phyloP scores from a whole-genome alignment of 2,329 filamentous ascomycete species.

The Botrytis porri region DNA sequence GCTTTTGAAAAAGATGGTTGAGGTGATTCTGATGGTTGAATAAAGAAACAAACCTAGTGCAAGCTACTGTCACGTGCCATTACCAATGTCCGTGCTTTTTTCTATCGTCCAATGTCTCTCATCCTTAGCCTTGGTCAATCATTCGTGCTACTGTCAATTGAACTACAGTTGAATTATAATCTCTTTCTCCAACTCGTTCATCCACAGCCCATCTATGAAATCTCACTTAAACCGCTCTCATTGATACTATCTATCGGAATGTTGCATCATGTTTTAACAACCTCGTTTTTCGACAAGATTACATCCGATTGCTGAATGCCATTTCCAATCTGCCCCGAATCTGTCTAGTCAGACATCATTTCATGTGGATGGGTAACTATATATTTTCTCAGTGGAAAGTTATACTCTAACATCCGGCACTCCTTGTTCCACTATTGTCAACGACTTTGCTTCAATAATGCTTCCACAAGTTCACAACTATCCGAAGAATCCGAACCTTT shows the following conservation, averaged over 20 bases:
- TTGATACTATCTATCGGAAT: background rate
- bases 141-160: background rate
- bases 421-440: background rate
- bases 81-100: background rate
- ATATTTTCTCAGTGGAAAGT: background rate
- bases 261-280: background rate
- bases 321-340: background rate
- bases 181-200: background rate
- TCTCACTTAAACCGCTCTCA: background rate
- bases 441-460: background rate
- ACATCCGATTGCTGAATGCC: background rate
- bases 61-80: background rate
- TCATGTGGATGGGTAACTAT: background rate
- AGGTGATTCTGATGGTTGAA: background rate
- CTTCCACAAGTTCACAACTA: background rate
- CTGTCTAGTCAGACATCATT: background rate
- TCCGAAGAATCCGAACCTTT: background rate
- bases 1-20: background rate
- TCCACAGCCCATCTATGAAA: background rate
- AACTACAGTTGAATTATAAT: background rate
- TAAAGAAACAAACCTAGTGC: background rate
- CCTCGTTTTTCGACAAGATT: background rate
- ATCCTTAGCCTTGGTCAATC: background rate
- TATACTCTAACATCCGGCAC: background rate
- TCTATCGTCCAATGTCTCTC: background rate